A percentile compares a stretch with the other conserved stretches of the same genome.
Conservation (phyloP, 2,329 filamentous ascomycete genomes). For the Hymenoscyphus repandus region DNA sequence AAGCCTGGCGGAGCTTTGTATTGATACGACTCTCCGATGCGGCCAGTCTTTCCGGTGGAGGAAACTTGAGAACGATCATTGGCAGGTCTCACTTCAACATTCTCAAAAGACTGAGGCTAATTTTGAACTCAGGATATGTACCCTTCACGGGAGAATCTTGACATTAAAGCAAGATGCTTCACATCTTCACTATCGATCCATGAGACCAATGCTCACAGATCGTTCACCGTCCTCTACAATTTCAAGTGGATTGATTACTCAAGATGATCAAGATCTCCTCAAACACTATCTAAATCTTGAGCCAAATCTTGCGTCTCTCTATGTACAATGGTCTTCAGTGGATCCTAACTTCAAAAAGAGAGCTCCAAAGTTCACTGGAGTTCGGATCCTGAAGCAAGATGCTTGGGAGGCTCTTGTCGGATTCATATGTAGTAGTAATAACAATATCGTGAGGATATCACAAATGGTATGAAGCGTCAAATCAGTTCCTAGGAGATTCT, state of each 20-base stretch:
- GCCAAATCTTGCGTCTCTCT: slow-evolving; percentile 70
- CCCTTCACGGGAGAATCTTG: slow-evolving; percentile 78
- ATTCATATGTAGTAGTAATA: slow-evolving; percentile 99
- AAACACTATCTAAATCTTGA: slow-evolving; percentile 82
- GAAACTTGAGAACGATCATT: slow-evolving; percentile 76
- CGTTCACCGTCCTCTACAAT: neutral
- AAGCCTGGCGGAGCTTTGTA: slow-evolving; percentile 78
- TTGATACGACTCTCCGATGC: slow-evolving; percentile 89
- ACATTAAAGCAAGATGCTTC: slow-evolving; percentile 77
- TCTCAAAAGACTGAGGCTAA: slow-evolving; percentile 18
- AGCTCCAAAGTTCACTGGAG: slow-evolving; percentile 81
- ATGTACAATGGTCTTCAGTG: slow-evolving; percentile 77
- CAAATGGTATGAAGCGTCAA: slow-evolving; percentile 64
- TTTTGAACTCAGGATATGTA: slow-evolving; percentile 58
- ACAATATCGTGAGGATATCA: slow-evolving; percentile 91
- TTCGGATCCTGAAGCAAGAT: slow-evolving; percentile 90
- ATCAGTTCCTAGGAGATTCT: neutral
- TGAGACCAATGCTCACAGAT: slow-evolving; percentile 43
- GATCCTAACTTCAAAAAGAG: slow-evolving; percentile 87
- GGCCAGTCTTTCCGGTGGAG: slow-evolving; percentile 97
- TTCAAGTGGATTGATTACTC: slow-evolving; percentile 33
- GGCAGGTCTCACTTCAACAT: slow-evolving; percentile 45
- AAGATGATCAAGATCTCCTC: slow-evolving; percentile 70
- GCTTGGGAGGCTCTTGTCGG: slow-evolving; percentile 90
- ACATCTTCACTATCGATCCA: slow-evolving; percentile 74